Base-by-base conservation (phyloP, 2,329 filamentous ascomycete genomes). In the Pezicula neosporulosa region DNA sequence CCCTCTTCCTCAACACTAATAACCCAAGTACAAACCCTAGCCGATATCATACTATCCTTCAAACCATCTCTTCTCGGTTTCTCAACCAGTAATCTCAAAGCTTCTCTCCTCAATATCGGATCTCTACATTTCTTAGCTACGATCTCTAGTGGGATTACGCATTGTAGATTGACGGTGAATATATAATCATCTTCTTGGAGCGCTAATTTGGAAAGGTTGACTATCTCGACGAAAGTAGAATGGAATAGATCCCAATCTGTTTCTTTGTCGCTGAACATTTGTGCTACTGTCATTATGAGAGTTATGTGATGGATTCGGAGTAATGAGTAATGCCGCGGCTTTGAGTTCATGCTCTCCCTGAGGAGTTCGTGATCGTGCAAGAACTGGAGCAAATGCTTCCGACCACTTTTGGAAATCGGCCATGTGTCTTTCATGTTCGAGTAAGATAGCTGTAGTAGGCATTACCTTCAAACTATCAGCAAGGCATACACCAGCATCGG, bases 61-160 rank as follows among this genome's bases (percentile, higher is more conserved):
- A 48, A 48, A n/a, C 16, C 36, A 21, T 48, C 47, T 15, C 36
- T 13, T 27, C 47, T 10, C n/a, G 35, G 30, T 19, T 28, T 13
- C 16, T 3, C 36, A 4, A 41, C 5, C 16, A 48, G 21, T 27
- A 48, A 42, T 21, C 15, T 19, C 10, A 48, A 41, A 21, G 47
- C 47, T 21, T 48, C 19, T 10, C 36, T 15, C 21, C 47, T 27
- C n/a, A 48, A 10, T 15, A 7, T 9, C 4, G 38, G 19, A 30
- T 48, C 38, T 4, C 36, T 13, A 33, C 47, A 48, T n/a, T 42
- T 48, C 12, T 80, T 83, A 9, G 80, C 82, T 15, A 83, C 80
- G 5, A 85, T 76, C 53, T 81, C 86, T 1, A 86, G 71, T 0
- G 81, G 80, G 7, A 81, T 78, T 4, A 86, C 75, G 49, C 86